These are phyloP conservation scores for Chlorella sp. DNA, from an alignment of 139 green algal species.

Conservation along the genomic window DNA sequence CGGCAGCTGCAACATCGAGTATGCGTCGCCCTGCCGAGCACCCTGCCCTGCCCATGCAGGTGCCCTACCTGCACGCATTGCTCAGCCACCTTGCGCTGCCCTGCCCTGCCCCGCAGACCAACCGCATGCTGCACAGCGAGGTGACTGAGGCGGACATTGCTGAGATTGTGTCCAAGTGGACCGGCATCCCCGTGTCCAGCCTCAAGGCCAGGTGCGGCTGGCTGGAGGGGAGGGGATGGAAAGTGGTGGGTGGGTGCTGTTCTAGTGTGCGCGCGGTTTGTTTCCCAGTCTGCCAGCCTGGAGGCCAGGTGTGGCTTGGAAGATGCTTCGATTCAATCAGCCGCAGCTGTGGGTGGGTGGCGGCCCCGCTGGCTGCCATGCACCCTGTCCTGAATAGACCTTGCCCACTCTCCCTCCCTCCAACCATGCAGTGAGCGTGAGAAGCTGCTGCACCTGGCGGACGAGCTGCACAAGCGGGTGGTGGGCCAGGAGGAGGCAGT, in stretches of 20 bases:
- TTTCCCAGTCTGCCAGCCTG: too few relatives aligned
- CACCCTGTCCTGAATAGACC: not conserved
- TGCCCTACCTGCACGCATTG: too few relatives aligned
- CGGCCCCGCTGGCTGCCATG: too few relatives aligned
- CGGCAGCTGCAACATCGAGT: too few relatives aligned
- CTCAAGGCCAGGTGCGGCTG: constrained; percentile 72
- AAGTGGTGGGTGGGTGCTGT: too few relatives aligned
- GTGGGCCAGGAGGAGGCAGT: constrained; percentile 93
- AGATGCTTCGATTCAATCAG: too few relatives aligned
- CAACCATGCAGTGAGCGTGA: constrained; percentile 74
- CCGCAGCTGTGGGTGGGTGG: too few relatives aligned
- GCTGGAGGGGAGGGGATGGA: too few relatives aligned
- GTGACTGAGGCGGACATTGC: constrained; percentile 96
- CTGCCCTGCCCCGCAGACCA: constrained; percentile 13
- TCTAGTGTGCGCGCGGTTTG: too few relatives aligned
- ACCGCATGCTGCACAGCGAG: constrained; percentile 93
- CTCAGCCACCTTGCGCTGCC: not conserved
- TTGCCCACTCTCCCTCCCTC: not conserved
- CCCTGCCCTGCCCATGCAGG: not conserved
- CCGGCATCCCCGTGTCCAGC: constrained; percentile 89
- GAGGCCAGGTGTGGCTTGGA: too few relatives aligned
- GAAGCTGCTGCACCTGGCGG: constrained; percentile 93
- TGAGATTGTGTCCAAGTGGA: constrained; percentile 96
- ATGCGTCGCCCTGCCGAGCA: too few relatives aligned
- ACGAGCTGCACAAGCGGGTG: constrained; percentile 93